Percentiles rank a stretch among this genome's conserved stretches.
Conservation (phyloP, 2,329 filamentous ascomycete species). For the Nakataea oryzae region DNA sequence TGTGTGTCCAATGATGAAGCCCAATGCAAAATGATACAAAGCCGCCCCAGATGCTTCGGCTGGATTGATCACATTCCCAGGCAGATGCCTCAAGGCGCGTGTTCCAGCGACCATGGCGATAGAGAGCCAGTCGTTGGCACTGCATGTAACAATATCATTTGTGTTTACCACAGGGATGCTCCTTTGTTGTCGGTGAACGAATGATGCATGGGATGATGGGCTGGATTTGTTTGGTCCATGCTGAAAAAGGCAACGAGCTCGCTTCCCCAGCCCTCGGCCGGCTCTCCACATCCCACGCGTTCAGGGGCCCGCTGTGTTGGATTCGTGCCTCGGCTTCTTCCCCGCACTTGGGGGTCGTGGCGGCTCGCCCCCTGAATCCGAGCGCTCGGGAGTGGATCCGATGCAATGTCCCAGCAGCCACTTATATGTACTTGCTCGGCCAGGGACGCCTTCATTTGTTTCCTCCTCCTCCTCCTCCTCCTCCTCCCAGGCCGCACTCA, state of each 20-base stretch:
- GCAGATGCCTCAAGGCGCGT: background rate
- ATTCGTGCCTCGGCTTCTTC: conserved; percentile 3
- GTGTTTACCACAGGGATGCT: too few species aligned
- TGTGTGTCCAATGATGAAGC: too few species aligned
- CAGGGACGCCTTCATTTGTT: background rate
- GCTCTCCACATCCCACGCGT: too few species aligned
- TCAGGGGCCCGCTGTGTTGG: background rate
- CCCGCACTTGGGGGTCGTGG: background rate
- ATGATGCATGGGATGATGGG: background rate
- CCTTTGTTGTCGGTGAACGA: background rate
- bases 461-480: too few species aligned
- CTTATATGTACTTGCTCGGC: background rate
- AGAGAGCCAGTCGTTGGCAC: background rate
- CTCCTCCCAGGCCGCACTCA: too few species aligned
- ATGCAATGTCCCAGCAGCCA: background rate
- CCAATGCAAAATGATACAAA: background rate
- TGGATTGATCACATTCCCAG: background rate
- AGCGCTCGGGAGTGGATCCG: background rate
- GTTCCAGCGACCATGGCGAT: background rate
- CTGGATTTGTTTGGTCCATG: background rate
- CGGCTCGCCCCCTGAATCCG: background rate
- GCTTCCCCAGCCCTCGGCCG: background rate
- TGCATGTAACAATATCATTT: background rate
- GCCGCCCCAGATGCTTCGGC: background rate
- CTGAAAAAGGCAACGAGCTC: background rate